Conservation (phyloP, 2,329 filamentous ascomycete species). For the Paraconiothyrium sp. region DNA sequence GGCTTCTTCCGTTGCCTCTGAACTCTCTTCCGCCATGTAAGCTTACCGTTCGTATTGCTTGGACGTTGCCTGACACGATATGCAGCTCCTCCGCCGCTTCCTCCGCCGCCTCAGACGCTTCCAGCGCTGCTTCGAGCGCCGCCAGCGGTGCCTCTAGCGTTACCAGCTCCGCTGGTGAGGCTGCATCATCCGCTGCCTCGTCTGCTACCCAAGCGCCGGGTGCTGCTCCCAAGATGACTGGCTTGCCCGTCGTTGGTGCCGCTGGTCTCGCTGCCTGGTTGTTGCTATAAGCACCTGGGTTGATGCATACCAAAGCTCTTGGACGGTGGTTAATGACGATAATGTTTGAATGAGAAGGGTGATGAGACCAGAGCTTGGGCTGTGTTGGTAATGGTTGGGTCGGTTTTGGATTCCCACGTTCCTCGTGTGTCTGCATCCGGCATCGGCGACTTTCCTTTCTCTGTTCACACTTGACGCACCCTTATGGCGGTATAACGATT, state of each 20-base stretch:
- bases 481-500: slow-evolving; percentile 34
- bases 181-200: slow-evolving; percentile 25
- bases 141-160: slow-evolving; percentile 23
- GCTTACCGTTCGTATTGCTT: not conserved
- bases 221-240: slow-evolving; percentile 47
- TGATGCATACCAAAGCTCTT: slow-evolving; percentile 28
- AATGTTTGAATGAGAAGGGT: slow-evolving; percentile 32
- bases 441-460: slow-evolving; percentile 26
- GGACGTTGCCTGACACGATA: not conserved
- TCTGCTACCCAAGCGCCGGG: slow-evolving; percentile 14
- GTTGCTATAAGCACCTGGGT: slow-evolving; percentile 45
- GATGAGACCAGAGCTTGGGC: slow-evolving; percentile 33
- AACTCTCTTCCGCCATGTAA: slow-evolving; percentile 15
- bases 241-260: slow-evolving; percentile 48
- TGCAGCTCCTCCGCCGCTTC: slow-evolving; percentile 12
- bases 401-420: slow-evolving; percentile 25
- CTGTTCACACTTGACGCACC: slow-evolving; percentile 23
- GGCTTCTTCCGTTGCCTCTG: slow-evolving; percentile 19
- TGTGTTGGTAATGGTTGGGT: slow-evolving; percentile 28
- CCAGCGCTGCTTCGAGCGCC: slow-evolving; percentile 9
- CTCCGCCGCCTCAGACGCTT: slow-evolving; percentile 11
- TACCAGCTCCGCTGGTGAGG: slow-evolving; percentile 19
- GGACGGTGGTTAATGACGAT: slow-evolving; percentile 44
- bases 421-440: slow-evolving; percentile 17
- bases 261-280: slow-evolving; percentile 49